Percentiles rank a stretch among this genome's conserved stretches.
Conservation (phyloP, 2,329 filamentous ascomycete genomes). For the Aspergillus floridensis region DNA sequence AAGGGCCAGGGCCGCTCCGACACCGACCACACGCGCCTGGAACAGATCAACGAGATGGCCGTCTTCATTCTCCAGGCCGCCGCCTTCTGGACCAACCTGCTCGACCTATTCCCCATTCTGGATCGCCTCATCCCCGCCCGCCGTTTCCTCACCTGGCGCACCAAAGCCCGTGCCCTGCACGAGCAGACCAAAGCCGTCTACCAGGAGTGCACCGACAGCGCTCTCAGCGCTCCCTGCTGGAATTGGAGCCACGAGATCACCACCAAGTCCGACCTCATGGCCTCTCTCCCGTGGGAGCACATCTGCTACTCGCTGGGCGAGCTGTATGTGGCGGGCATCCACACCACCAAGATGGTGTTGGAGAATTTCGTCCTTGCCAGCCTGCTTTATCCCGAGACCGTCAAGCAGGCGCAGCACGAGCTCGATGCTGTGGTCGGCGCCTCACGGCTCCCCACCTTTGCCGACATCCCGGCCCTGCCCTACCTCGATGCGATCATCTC, state of each 20-base stretch:
- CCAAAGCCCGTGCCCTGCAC: conserved; percentile 14
- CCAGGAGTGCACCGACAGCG: conserved; percentile 6
- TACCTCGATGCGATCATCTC: conserved; percentile 35
- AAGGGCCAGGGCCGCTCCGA: conserved; percentile 45
- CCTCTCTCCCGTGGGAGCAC: conserved; percentile 39
- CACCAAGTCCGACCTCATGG: conserved; percentile 37
- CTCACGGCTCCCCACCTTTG: conserved; percentile 29
- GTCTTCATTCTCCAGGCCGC: conserved; percentile 12
- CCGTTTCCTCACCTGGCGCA: conserved; percentile 11
- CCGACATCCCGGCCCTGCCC: conserved; percentile 29
- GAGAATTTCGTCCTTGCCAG: conserved; percentile 25
- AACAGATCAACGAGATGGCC: conserved; percentile 48
- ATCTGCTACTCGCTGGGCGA: conserved; percentile 46
- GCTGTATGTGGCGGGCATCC: conserved; percentile 49
- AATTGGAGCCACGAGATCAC: conserved; percentile 22
- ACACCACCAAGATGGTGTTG: conserved; percentile 49
- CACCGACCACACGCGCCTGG: conserved; percentile 43
- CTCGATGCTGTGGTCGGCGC: conserved; percentile 21
- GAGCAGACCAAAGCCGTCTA: conserved; percentile 15
- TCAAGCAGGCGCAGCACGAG: conserved; percentile 36
- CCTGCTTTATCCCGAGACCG: conserved; percentile 30
- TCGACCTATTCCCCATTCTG: conserved; percentile 14
- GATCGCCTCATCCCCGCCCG: conserved; percentile 4
- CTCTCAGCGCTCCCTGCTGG: conserved; percentile 14
- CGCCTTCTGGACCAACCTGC: conserved; percentile 3